Percentiles rank a stretch among this genome's conserved stretches.
These are phyloP conservation scores for Talaromyces pinophilus DNA, from an alignment of 2,329 filamentous ascomycete genomes.

Conservation along the genomic window DNA sequence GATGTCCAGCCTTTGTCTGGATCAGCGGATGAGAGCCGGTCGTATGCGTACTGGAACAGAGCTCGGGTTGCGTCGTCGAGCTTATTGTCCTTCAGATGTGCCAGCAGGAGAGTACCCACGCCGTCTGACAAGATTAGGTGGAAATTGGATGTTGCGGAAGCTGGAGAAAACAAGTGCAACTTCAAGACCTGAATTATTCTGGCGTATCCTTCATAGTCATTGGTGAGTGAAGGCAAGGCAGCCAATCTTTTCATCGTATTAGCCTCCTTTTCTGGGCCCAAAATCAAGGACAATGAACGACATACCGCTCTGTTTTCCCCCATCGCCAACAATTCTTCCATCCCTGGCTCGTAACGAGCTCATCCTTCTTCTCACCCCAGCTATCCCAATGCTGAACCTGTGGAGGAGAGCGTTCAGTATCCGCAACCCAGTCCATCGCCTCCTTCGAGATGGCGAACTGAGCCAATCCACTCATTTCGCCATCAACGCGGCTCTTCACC, in stretches of 20 bases:
- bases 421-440: conserved; percentile 39
- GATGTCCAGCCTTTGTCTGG: conserved; percentile 62
- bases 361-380: conserved; percentile 61
- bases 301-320: conserved; percentile 35
- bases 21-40: conserved; percentile 32
- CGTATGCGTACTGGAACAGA: conserved; percentile 32
- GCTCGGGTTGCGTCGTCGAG: conserved; percentile 18
- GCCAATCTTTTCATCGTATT: background rate
- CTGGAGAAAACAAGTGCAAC: conserved; percentile 25
- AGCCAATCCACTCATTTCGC: background rate
- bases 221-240: background rate
- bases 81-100: conserved; percentile 18
- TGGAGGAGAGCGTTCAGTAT: conserved; percentile 67
- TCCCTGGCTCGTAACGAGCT: conserved; percentile 65
- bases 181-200: conserved; percentile 33
- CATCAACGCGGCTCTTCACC: background rate
- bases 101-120: conserved; percentile 3
- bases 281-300: background rate
- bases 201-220: conserved; percentile 5
- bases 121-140: conserved; percentile 15
- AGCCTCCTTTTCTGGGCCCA: background rate
- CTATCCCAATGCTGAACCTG: conserved; percentile 61
- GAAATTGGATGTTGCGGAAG: conserved; percentile 18
- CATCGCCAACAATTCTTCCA: conserved; percentile 54
- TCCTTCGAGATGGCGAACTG: background rate